Percentiles rank a stretch among this genome's conserved stretches.
phyloP scores from a whole-genome alignment of 805 yeast genomes.

The Metschnikowia similis region DNA sequence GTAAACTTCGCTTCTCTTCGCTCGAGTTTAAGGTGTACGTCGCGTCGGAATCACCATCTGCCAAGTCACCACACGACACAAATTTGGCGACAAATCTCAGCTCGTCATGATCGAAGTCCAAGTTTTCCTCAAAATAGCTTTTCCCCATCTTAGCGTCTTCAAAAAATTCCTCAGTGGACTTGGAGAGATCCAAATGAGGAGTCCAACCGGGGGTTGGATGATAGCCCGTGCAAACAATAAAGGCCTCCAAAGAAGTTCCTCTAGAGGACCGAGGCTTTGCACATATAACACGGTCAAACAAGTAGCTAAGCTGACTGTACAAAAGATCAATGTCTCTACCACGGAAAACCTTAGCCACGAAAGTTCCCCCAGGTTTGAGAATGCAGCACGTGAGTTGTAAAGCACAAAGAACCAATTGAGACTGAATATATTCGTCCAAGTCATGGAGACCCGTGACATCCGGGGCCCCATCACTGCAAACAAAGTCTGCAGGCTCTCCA shows the following conservation, averaged over 20 bases:
- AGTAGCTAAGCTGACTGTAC: slow-evolving; percentile 84
- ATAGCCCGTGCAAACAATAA: slow-evolving; percentile 87
- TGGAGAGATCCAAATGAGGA: slow-evolving; percentile 54
- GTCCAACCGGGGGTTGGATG: slow-evolving; percentile 80
- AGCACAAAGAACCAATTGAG: slow-evolving; percentile 88
- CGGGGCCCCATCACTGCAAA: slow-evolving; percentile 97
- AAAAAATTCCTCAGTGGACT: slow-evolving; percentile 80
- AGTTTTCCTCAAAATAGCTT: slow-evolving; percentile 42
- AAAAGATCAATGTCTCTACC: slow-evolving; percentile 93
- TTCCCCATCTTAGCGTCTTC: slow-evolving; percentile 59
- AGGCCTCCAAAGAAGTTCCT: slow-evolving; percentile 91
- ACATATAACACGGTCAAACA: slow-evolving; percentile 84
- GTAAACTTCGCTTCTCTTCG: slow-evolving; percentile 49
- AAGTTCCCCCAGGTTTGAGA: slow-evolving; percentile 82
- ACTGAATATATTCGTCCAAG: slow-evolving; percentile 94
- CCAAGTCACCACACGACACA: slow-evolving; percentile 90
- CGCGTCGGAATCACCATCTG: slow-evolving; percentile 90
- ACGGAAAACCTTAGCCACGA: slow-evolving; percentile 94
- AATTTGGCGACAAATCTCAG: slow-evolving; percentile 84
- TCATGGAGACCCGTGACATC: slow-evolving; percentile 98
- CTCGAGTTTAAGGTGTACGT: slow-evolving; percentile 61
- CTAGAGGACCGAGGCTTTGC: slow-evolving; percentile 96
- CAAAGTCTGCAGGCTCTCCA: slow-evolving; percentile 91
- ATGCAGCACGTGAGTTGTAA: slow-evolving; percentile 87
- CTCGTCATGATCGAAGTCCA: slow-evolving; percentile 48